phyloP scores from a whole-genome alignment of 352 stramenopile genomes.

The Globisporangium iwayamae region DNA sequence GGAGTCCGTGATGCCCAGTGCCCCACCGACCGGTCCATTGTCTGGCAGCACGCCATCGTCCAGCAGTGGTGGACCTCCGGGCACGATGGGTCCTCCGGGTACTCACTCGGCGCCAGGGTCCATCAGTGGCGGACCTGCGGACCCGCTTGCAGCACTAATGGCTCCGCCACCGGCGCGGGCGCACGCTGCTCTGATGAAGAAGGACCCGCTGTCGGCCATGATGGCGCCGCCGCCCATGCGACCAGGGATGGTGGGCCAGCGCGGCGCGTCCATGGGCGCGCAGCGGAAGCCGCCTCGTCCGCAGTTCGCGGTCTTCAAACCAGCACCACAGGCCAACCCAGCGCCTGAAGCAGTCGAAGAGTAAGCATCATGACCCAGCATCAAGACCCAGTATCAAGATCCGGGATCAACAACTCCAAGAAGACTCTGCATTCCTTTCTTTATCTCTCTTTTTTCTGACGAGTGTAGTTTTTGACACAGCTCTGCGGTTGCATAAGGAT shows the following conservation, averaged over 20 bases:
- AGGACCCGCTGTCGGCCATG: constrained; percentile 81
- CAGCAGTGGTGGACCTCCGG: constrained; percentile 23
- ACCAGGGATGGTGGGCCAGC: constrained; percentile 33
- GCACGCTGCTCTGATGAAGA: constrained; percentile 65
- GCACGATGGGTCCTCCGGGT: constrained; percentile 31
- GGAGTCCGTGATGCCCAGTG: constrained; percentile 57
- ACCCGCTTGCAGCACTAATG: constrained; percentile 81
- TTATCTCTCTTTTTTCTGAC: neutral
- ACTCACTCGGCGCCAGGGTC: constrained; percentile 68
- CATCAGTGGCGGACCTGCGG: constrained; percentile 38
- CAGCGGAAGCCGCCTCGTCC: constrained; percentile 61
- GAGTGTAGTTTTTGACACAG: constrained; percentile 6
- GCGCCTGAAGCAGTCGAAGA: constrained; percentile 20
- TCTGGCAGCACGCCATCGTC: constrained; percentile 47
- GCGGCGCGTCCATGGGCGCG: constrained; percentile 23
- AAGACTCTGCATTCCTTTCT: neutral
- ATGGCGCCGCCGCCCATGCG: constrained; percentile 74
- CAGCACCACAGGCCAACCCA: constrained; percentile 19
- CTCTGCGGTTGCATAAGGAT: neutral
- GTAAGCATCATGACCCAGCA: neutral
- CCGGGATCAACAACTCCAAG: too few relatives aligned
- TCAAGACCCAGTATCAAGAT: too few relatives aligned
- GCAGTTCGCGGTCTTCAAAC: constrained; percentile 88
- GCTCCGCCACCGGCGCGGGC: constrained; percentile 61
- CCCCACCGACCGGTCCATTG: constrained; percentile 63